Conservation (phyloP, 371 early-diverging fungal genomes). For the Mortierella sp. region DNA sequence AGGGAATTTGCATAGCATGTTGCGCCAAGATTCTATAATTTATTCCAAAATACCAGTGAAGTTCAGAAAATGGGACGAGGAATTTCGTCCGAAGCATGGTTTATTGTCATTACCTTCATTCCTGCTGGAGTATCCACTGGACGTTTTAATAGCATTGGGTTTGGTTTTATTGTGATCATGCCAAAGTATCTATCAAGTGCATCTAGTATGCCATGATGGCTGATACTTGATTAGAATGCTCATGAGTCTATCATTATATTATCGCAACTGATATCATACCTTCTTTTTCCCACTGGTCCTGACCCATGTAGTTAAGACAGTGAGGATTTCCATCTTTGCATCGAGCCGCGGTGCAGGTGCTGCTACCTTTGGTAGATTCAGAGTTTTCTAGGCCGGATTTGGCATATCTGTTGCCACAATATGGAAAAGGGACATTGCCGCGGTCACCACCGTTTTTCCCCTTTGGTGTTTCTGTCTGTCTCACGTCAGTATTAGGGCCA, state of each 20-base stretch:
- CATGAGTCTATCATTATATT: background rate
- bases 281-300: constrained; percentile 55
- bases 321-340: constrained; percentile 62
- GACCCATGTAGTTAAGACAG: constrained; percentile 59
- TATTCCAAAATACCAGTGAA: background rate
- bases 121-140: constrained; percentile 24
- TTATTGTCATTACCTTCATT: constrained; percentile 28
- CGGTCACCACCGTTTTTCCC: background rate
- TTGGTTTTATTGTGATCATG: background rate
- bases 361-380: background rate
- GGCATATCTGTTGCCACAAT: constrained; percentile 28
- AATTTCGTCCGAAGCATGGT: constrained; percentile 26
- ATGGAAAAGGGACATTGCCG: constrained; percentile 14
- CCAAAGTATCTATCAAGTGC: constrained; percentile 46
- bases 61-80: background rate
- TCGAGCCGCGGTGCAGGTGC: constrained; percentile 23
- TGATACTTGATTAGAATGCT: background rate
- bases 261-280: constrained; percentile 31
- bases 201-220: constrained; percentile 16
- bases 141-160: constrained; percentile 20
- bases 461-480: background rate
- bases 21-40: constrained; percentile 61
- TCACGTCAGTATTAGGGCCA: background rate
- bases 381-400: background rate
- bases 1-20: constrained; percentile 66